These are phyloP conservation scores for Yamagishiella unicocca DNA, from an alignment of 139 green algal species.

Conservation along the genomic window DNA sequence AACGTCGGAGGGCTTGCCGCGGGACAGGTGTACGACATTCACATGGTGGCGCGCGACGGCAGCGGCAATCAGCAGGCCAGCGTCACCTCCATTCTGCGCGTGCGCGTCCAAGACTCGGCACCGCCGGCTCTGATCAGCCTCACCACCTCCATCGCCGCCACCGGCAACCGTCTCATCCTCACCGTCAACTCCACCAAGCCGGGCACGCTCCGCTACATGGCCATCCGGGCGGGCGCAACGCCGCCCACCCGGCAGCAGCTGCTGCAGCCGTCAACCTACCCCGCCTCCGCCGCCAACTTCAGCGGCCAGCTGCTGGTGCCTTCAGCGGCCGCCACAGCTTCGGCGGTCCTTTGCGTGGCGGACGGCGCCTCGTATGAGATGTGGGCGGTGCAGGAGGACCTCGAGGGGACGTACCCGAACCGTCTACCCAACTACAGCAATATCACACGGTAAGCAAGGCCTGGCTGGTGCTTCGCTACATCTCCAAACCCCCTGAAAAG, in stretches of 20 bases:
- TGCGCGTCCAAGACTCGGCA: constrained; percentile 48
- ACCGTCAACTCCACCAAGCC: constrained; percentile 38
- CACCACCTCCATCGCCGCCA: constrained; percentile 12
- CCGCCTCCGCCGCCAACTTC: constrained; percentile 50
- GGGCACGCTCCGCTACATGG: constrained; percentile 40
- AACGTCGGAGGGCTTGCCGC: not conserved
- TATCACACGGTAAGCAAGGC: constrained; percentile 48
- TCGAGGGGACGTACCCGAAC: constrained; percentile 46
- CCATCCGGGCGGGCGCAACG: not conserved
- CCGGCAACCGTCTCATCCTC: constrained; percentile 44
- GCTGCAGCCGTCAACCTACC: constrained; percentile 10
- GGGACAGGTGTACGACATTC: constrained; percentile 44
- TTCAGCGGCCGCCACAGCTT: not conserved
- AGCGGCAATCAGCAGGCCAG: constrained; percentile 41
- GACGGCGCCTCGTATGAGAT: constrained; percentile 48
- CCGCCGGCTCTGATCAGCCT: constrained; percentile 41
- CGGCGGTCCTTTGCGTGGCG: constrained; percentile 46
- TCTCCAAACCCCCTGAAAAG: no score
- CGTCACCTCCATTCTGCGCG: constrained; percentile 34
- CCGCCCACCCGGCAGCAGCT: constrained; percentile 42
- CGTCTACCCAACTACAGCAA: constrained; percentile 60
- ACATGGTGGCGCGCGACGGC: constrained; percentile 31
- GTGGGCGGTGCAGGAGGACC: constrained; percentile 61
- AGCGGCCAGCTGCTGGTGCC: constrained; percentile 38
- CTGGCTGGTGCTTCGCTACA: no score